Percentiles rank a stretch among this genome's conserved stretches.
Conservation (phyloP, 2,329 filamentous ascomycete genomes). For the Colletotrichum gigasporum region DNA sequence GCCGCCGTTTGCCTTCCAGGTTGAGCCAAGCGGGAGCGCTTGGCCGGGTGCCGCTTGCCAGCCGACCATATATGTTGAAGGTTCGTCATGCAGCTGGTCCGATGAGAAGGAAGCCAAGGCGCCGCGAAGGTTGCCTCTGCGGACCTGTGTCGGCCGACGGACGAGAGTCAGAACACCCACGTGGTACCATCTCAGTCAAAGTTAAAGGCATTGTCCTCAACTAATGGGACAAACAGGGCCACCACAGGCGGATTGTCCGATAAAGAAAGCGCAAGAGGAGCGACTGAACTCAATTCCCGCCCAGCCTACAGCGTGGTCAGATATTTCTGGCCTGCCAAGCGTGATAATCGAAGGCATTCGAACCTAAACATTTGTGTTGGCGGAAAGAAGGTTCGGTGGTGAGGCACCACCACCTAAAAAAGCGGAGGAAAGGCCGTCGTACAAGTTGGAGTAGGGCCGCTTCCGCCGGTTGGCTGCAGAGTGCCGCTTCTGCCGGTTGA, state of each 20-base stretch:
- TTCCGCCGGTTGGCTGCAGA: neutral
- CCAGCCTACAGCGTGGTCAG: neutral
- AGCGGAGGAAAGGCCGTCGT: neutral
- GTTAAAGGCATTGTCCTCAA: neutral
- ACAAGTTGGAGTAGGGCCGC: neutral
- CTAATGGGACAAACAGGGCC: slow-evolving; percentile 23
- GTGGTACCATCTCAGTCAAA: neutral
- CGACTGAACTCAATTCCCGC: slow-evolving; percentile 18
- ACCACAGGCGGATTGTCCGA: slow-evolving; percentile 17
- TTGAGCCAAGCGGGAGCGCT: neutral
- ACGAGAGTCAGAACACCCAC: neutral
- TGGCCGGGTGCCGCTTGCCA: neutral
- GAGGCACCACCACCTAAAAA: neutral
- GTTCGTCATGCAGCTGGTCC: neutral
- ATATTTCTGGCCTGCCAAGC: slow-evolving; percentile 7
- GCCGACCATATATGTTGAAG: neutral
- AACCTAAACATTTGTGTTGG: neutral
- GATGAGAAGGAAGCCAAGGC: neutral
- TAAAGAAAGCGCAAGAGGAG: neutral
- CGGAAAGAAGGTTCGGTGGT: neutral
- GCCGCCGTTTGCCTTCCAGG: neutral
- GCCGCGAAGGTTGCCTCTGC: neutral
- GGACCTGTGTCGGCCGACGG: neutral
- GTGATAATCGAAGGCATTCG: neutral
- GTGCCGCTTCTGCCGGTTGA: neutral